phyloP scores from a whole-genome alignment of 345 rosid genomes.

The Pugionium dolabratum region DNA sequence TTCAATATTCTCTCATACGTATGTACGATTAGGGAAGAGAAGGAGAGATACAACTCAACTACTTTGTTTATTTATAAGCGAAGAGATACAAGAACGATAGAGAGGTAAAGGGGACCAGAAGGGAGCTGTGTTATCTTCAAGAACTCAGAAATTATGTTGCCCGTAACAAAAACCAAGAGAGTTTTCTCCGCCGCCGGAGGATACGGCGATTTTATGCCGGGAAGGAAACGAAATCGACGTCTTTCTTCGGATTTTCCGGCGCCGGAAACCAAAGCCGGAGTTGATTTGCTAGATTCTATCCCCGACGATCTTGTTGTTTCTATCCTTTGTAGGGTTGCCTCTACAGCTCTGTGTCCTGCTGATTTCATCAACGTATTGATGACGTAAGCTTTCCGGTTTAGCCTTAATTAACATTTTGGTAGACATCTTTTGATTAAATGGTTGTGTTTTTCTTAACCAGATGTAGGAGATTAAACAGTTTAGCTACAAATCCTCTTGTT shows the following conservation, averaged over 20 bases:
- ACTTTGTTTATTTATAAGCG: constrained; percentile 36
- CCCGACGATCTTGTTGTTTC: constrained; percentile 81
- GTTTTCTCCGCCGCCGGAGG: neutral
- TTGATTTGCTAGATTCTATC: constrained; percentile 59
- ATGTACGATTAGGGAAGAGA: constrained; percentile 6
- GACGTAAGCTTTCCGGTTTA: constrained; percentile 51
- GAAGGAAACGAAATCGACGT: constrained; percentile 45
- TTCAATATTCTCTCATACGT: constrained; percentile 18
- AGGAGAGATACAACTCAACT: constrained; percentile 42
- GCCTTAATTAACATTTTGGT: neutral
- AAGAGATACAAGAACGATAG: neutral
- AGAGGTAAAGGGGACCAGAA: constrained; percentile 57
- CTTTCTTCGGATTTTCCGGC: constrained; percentile 1
- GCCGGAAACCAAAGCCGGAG: constrained; percentile 1
- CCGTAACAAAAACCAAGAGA: constrained; percentile 19
- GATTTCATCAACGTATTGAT: constrained; percentile 69
- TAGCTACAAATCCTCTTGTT: constrained; percentile 57
- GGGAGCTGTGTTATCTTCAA: constrained; percentile 44
- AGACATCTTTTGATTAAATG: neutral
- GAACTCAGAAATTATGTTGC: constrained; percentile 26
- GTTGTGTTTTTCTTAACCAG: constrained; percentile 47
- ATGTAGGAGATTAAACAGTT: constrained; percentile 75
- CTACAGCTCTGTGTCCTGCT: constrained; percentile 59
- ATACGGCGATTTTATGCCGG: constrained; percentile 31
- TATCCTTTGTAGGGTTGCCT: constrained; percentile 64